Evolutionary conservation across 768 basidiomycete genomes (phyloP), one percentile per base, ranked within the genome.

Genomic region (Gloeopeniophorella convolvens): DNA sequence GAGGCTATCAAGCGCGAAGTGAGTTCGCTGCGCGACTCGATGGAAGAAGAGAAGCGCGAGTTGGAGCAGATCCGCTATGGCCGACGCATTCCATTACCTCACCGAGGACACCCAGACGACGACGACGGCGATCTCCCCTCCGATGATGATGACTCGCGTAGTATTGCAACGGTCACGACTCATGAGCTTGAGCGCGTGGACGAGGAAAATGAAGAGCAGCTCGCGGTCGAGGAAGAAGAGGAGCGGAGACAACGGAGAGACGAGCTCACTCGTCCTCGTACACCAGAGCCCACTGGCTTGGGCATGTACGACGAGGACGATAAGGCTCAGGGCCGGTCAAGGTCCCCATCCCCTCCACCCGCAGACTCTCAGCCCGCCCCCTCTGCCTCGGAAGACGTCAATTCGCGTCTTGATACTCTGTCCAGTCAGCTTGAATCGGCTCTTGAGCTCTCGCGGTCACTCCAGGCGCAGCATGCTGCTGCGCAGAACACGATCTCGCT

Each of bases 1-100:
- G 92, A 96, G 50, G 71, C 69, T 7, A 79, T 96, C 62, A 85
- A 85, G 65, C 71, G 73, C 24, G 93, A 98, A 59, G 80, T 98
- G 3, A 70, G 76, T 31, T 70, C 73, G 2, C 70, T 98, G 44
- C 73, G 86, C 12, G 83, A 86, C 41, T 66, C 85, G 59, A 77
- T 91, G 69, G 84, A 88, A 55, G 74, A 77, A 49, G 77, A 78
- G 37, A 74, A 79, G 59, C 71, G 73, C 15, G 80, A 83, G 43
- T 63, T 66, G 61, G 76, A 66, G 40, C 62, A 58, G 4, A 63
- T 61, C 46, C 69, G 62, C 45, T 42, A 59, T 51, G 42, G 58
- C 55, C 52, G 51, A 42, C 30, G 55, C 51, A 34, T 53, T 47
- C 20, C 43, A 44, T 34, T 31, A 44, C 30, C 47, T 11, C 46